Conservation (phyloP, 257 asterid species). For the Forsythia viridissima region DNA sequence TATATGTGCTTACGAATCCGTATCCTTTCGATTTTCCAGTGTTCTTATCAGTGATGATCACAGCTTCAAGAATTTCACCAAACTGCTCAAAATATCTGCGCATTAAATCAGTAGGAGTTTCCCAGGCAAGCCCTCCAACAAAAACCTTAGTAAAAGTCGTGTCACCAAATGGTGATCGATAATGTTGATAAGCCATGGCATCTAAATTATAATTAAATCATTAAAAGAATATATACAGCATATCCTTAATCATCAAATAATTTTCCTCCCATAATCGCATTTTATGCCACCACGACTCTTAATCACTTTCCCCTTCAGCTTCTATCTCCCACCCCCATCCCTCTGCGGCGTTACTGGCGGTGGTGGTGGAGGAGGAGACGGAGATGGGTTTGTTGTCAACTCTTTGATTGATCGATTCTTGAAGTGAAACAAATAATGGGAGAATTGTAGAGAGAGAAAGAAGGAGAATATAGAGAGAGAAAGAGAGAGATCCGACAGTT, state of each 20-base stretch:
- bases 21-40: slow-evolving; percentile 96
- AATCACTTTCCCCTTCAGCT: background rate
- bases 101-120: slow-evolving; percentile 89
- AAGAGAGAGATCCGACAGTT: slow-evolving; percentile 66
- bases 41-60: slow-evolving; percentile 88
- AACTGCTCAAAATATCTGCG: slow-evolving; percentile 74
- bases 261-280: background rate
- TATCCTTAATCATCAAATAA: background rate
- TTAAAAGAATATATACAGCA: background rate
- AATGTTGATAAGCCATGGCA: slow-evolving; percentile 86
- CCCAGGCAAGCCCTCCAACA: slow-evolving; percentile 99
- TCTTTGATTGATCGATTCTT: background rate
- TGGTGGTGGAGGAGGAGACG: background rate
- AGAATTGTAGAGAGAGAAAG: slow-evolving; percentile 25
- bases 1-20: slow-evolving; percentile 67
- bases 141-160: slow-evolving; percentile 90
- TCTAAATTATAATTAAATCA: background rate
- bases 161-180: slow-evolving; percentile 97
- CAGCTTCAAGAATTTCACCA: slow-evolving; percentile 96
- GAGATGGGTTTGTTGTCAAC: slow-evolving; percentile 4
- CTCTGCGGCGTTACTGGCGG: background rate
- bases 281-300: background rate
- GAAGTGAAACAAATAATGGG: slow-evolving; percentile 1
- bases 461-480: slow-evolving; percentile 4
- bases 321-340: background rate